Evolutionary conservation across 495 filamentous ascomycete species (phyloP), one percentile per base, ranked within the genome.

Genomic region (Monascus purpureus): DNA sequence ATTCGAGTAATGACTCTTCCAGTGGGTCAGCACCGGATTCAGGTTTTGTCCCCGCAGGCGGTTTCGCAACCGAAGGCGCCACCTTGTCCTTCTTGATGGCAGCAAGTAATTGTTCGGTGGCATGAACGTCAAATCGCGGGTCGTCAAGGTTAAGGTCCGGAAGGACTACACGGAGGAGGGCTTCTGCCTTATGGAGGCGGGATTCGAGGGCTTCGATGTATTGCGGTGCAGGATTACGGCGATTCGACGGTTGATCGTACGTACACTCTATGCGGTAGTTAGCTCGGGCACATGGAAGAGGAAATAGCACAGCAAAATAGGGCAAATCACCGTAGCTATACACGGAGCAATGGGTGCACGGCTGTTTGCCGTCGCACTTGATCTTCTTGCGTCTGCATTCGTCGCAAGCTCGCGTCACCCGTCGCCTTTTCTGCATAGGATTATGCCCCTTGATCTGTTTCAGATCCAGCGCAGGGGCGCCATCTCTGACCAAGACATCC

Each of bases 351-450:
- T 95, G 90, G 2, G 90, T 93, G 55, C 90, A 97, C 6, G 90
- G 92, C 54, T 94, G 86, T 58, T 93, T 93, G 36, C 90, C 90
- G 49, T 95, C 88, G 47, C 88, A 96, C 55, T 95, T 97, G 53
- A 96, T 95, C 57, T 97, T 97, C 58, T 97, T 97, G 43, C 90
- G 68, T 29, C 90, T 72, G 49, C 87, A 97, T 51, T 97, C 92
- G 50, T 96, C 90, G 62, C 87, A 95, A 12, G 87, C 87, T 35
- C 87, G 68, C 25, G 85, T 93, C 17, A 95, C 87, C 47, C 87
- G 66, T 14, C 87, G 70, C 28, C 87, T 70, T 57, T 95, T 93
- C 57, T 93, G 87, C 40, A 87, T 57, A 22, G 80, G 83, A 33
- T 63, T 46, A 13, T 54, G 39, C 24, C 49, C 45, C 44, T 64